A percentile compares a stretch with the other conserved stretches of the same genome.
Conservation (phyloP, 805 yeast species). For the Danielia oregonensis region DNA sequence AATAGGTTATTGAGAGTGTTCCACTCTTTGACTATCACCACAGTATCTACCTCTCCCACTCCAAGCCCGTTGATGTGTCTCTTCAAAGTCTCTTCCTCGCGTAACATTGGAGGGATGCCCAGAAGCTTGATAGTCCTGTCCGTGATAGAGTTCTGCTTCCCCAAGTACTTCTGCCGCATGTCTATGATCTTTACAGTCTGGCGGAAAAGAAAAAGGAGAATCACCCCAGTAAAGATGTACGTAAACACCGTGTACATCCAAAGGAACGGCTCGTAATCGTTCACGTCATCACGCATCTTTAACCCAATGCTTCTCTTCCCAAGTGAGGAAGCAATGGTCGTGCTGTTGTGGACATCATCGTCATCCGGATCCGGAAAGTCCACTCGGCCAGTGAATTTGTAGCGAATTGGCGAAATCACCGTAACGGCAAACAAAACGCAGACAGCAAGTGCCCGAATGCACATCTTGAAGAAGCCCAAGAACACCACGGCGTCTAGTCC, state of each 20-base stretch:
- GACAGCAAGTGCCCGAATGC: conserved; percentile 61
- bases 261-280: conserved; percentile 48
- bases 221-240: conserved; percentile 72
- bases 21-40: conserved; percentile 89
- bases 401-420: conserved; percentile 80
- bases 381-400: conserved; percentile 74
- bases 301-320: not conserved
- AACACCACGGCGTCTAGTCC: conserved; percentile 95
- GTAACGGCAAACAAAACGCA: conserved; percentile 69
- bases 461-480: conserved; percentile 84
- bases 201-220: conserved; percentile 55
- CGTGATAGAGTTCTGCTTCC: conserved; percentile 82
- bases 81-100: conserved; percentile 67
- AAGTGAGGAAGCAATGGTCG: not conserved
- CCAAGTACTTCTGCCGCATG: conserved; percentile 77
- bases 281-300: conserved; percentile 20
- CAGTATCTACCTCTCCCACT: conserved; percentile 73
- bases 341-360: conserved; percentile 14
- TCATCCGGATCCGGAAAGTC: conserved; percentile 40
- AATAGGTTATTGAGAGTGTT: conserved; percentile 63
- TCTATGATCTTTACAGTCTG: conserved; percentile 72
- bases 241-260: conserved; percentile 91
- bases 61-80: conserved; percentile 73
- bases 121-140: conserved; percentile 85
- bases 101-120: conserved; percentile 81